Conservation (phyloP, 2,329 filamentous ascomycete genomes). For the Colletotrichum sp. region DNA sequence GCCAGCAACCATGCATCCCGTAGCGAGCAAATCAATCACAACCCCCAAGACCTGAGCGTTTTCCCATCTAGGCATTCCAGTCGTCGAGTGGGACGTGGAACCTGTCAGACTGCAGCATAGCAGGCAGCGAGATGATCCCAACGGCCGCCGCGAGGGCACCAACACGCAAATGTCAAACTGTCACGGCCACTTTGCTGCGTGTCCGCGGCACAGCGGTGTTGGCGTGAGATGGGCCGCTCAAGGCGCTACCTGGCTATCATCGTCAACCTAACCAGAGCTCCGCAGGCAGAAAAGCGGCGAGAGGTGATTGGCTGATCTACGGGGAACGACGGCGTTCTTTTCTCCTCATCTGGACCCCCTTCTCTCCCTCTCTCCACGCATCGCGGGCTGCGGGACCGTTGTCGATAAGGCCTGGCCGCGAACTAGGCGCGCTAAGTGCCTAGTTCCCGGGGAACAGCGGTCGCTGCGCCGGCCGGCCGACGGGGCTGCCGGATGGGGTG, state of each 20-base stretch:
- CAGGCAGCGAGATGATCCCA: background rate
- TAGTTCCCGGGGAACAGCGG: conserved; percentile 10
- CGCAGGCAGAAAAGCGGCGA: background rate
- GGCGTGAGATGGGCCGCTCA: background rate
- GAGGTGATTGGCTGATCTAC: background rate
- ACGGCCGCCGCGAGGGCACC: background rate
- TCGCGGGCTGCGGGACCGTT: background rate
- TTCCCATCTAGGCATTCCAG: background rate
- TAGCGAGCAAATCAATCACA: background rate
- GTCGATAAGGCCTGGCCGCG: background rate
- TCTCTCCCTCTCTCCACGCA: background rate
- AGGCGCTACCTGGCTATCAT: background rate
- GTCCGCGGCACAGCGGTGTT: background rate
- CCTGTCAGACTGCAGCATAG: background rate
- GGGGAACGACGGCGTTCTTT: conserved; percentile 1
- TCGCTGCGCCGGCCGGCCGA: background rate
- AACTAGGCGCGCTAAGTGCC: background rate
- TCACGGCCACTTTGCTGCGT: background rate
- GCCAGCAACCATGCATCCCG: background rate
- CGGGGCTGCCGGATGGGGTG: background rate
- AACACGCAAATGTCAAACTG: background rate
- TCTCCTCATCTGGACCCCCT: background rate
- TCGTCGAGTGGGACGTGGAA: background rate
- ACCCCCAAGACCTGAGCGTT: background rate
- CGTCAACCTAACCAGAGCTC: background rate